Evolutionary conservation across 306 rosid genomes (phyloP), one percentile per base, ranked within the genome.

Genomic region (Prunus kanzakura): DNA sequence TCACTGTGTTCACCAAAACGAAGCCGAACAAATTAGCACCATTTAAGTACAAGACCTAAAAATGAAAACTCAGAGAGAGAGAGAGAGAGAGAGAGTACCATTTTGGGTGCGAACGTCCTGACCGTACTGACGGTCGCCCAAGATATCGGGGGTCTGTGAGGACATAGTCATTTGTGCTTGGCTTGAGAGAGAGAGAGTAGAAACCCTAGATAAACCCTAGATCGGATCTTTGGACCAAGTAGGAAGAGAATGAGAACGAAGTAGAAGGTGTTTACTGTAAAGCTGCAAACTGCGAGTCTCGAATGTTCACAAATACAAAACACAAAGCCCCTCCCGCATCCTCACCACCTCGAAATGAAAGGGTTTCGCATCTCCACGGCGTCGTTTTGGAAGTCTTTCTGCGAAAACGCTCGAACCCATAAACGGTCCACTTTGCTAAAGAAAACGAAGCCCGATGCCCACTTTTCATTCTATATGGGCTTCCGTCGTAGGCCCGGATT

Each of bases 101-200:
- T 96, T 96, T 82, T 96, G 99, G 0, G 99, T 96, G 74, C 97
- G 98, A 73, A 96, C 97, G 84, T 96, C 98, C 67, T 92, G 97
- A 20, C 99, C 98, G 41, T 85, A 86, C 69, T 96, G 99, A 6
- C 99, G 90, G 13, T 96, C 98, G 54, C 98, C 99, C 86, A 92
- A 56, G 78, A 96, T 89, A 80, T 92, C 99, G 67, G 73, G 92
- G 64, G 95, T 82, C 85, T 91, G 95, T 0, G 86, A 68, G 20
- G 72, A 72, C 9, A 90, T 9, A 57, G 97, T 82, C 97, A 93
- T 93, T 38, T 38, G 43, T 38, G 43, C 63, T 35, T 32, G 7
- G 47, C n/a, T 41, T 29, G 25, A 0, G 64, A 51, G 12, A 25
- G 57, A 67, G 54, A 18, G 25, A 56, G 50, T 11, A 68, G 30